Base-by-base conservation (phyloP, 257 asterid species). In the Leonotis leonurus region DNA sequence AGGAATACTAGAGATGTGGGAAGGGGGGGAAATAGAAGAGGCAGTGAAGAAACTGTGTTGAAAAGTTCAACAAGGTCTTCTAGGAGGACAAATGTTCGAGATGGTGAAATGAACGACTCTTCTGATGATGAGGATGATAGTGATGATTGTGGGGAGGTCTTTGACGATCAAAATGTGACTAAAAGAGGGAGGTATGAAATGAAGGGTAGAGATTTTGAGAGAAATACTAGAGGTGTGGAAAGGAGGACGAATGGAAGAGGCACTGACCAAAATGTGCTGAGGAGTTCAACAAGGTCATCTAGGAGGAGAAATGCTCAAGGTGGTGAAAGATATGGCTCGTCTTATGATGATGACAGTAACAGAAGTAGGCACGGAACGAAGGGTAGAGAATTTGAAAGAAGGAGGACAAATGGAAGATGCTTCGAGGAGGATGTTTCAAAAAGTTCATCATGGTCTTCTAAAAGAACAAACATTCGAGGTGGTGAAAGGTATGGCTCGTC, bases 41-140 rank as follows among this genome's bases (percentile, higher is more conserved):
- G 53, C 35, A 30, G 16, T 12, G 63, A 60, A 32, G 72, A 70
- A 11, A 49, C 44, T 24, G 68, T 10, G 21, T 63, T 36, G 11
- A 49, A 54, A 45, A 81, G 65, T 56, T 70, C 86, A 7, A 60
- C 29, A 55, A 77, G 77, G 70, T 60, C 57, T 63, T 58, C 56
- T 33, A 49, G 69, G 69, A 78, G 75, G 48, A 18, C 43, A 37
- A 67, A 75, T 62, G 56, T 29, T 53, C 70, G 48, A 32, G 70
- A 17, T 57, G 79, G 46, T 18, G 45, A 10, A 4, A 48, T 20
- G 54, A 22, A 6, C 2, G 22, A 25, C 20, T 11, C 18, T n/a
- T 24, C 20, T 24, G 56, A 24, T 50, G 56, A 69, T 8, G 70
- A 69, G 6, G 70, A 67, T 16, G 78, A 62, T 17, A 73, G 45